Conservation (phyloP, 148 eudicot genomes). For the Beta vulgaris region DNA sequence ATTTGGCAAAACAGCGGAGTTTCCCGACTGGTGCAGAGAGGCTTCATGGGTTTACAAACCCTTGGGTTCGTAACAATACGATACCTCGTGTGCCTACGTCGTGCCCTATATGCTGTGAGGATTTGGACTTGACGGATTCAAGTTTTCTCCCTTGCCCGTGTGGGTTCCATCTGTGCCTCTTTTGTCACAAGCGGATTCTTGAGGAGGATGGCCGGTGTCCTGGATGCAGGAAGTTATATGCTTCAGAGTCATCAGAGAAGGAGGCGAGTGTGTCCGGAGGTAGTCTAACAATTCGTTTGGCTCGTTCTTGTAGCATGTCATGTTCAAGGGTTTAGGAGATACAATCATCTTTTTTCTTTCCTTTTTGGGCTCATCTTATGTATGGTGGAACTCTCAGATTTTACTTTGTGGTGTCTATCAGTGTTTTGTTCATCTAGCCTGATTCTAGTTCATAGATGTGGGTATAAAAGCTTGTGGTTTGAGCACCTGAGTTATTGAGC, state of each 20-base stretch:
- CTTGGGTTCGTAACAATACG: conserved; percentile 46
- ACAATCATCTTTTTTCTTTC: conserved; percentile 22
- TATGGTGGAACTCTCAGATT: conserved; percentile 41
- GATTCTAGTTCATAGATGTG: conserved; percentile 43
- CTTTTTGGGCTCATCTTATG: conserved; percentile 34
- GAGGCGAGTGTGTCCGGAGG: conserved; percentile 52
- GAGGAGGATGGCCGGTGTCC: conserved; percentile 95
- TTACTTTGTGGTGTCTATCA: conserved; percentile 34
- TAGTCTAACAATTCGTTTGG: conserved; percentile 51
- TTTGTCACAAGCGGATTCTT: conserved; percentile 90
- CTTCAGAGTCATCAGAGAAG: conserved; percentile 39
- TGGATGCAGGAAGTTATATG: conserved; percentile 91
- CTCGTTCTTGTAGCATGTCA: conserved; percentile 84
- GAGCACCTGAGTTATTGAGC: conserved; percentile 38
- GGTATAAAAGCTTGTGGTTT: conserved; percentile 43
- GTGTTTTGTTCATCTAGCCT: conserved; percentile 42
- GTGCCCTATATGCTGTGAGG: conserved; percentile 92
- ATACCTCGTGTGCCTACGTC: conserved; percentile 41
- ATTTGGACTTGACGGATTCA: conserved; percentile 78
- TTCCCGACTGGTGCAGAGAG: conserved; percentile 56
- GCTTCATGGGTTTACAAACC: conserved; percentile 35
- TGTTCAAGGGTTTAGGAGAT: conserved; percentile 56
- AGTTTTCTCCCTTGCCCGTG: conserved; percentile 84
- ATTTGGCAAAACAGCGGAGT: conserved; percentile 67
- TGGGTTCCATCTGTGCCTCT: conserved; percentile 89